Conservation (phyloP, 23 red algal genomes). For the Agarophyton chilense region DNA sequence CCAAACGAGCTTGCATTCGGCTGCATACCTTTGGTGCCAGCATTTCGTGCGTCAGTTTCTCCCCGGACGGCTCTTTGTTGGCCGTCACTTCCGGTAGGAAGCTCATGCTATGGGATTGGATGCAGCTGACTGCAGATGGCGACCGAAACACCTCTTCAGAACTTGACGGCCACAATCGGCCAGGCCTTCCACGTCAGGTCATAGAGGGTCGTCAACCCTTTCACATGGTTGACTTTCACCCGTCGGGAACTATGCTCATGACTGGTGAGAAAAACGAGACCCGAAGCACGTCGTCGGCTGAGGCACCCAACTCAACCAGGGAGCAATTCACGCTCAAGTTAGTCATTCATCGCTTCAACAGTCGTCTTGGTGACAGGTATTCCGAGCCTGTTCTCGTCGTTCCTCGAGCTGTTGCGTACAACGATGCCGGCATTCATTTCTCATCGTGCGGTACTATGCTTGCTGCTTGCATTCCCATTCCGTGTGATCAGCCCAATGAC, state of each 20-base stretch:
- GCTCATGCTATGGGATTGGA: conserved; percentile 81
- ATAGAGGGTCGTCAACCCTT: conserved; percentile 54
- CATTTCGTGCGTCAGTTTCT: conserved; percentile 82
- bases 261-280: conserved; percentile 80
- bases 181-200: conserved; percentile 49
- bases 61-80: conserved; percentile 71
- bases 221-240: conserved; percentile 90
- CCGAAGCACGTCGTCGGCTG: not conserved
- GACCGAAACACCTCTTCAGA: conserved; percentile 21
- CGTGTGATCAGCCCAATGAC: conserved; percentile 4
- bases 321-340: conserved; percentile 88
- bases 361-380: conserved; percentile 21
- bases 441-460: conserved; percentile 90
- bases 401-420: conserved; percentile 86
- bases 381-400: conserved; percentile 69
- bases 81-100: conserved; percentile 76
- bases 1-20: conserved; percentile 53
- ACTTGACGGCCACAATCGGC: conserved; percentile 27
- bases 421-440: conserved; percentile 93
- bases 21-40: conserved; percentile 53
- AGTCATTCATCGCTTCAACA: conserved; percentile 72
- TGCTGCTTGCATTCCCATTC: conserved; percentile 78
- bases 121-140: not conserved
- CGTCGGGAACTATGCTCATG: conserved; percentile 78
- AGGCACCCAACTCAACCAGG: not conserved